These are phyloP conservation scores for Penicillium samsonianum DNA, from an alignment of 495 filamentous ascomycete species.

Conservation along the genomic window DNA sequence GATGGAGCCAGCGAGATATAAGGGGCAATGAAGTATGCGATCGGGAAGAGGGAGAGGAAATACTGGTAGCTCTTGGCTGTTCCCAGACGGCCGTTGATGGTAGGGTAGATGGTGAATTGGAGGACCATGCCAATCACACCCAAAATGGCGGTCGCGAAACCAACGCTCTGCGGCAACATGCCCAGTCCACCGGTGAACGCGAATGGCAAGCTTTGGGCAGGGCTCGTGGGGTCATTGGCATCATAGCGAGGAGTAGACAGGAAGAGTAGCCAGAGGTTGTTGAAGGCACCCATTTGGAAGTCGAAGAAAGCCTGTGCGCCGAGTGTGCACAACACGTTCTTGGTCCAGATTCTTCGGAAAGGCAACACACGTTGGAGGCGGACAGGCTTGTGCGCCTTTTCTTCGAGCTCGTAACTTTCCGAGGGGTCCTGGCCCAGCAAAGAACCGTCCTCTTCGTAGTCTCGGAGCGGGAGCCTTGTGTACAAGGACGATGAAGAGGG, in stretches of 20 bases:
- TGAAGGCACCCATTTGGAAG: constrained; percentile 78
- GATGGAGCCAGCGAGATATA: constrained; percentile 72
- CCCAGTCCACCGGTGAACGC: constrained; percentile 80
- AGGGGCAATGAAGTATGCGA: constrained; percentile 70
- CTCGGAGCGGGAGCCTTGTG: constrained; percentile 38
- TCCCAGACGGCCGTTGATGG: constrained; percentile 65
- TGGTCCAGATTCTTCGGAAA: constrained; percentile 77
- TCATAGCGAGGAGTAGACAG: constrained; percentile 77
- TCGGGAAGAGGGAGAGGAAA: constrained; percentile 69
- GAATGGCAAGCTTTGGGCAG: constrained; percentile 58
- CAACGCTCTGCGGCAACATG: constrained; percentile 71
- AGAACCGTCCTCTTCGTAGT: constrained; percentile 41
- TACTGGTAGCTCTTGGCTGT: constrained; percentile 68
- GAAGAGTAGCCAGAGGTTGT: constrained; percentile 82
- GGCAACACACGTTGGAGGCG: constrained; percentile 50
- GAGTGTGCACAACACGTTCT: constrained; percentile 70
- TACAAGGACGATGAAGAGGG: constrained; percentile 42
- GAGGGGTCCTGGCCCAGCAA: constrained; percentile 31
- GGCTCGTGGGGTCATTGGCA: constrained; percentile 42
- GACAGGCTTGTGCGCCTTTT: constrained; percentile 35
- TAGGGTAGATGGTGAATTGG: constrained; percentile 76
- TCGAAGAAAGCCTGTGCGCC: constrained; percentile 68
- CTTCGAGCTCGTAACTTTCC: constrained; percentile 46
- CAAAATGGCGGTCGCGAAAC: constrained; percentile 75
- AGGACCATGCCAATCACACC: constrained; percentile 75